Conservation (phyloP, 2,329 filamentous ascomycete genomes). For the Trichoderma lentiforme region DNA sequence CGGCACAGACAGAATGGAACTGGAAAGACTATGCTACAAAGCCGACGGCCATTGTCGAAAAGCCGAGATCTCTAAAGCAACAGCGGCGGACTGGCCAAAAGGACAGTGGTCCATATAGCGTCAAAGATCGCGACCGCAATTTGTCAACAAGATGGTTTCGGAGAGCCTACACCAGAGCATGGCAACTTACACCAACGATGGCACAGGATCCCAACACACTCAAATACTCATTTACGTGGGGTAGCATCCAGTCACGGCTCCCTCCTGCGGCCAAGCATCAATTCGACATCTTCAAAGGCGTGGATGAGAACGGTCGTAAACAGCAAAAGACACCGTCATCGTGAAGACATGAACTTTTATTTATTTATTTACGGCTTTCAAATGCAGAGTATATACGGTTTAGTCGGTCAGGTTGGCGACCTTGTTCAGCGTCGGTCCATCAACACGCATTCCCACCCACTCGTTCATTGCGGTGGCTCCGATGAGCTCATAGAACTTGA, state of each 20-base stretch:
- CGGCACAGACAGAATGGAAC: constrained; percentile 30
- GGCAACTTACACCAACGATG: constrained; percentile 45
- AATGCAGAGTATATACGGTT: background rate
- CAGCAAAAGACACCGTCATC: constrained; percentile 2
- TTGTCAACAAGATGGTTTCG: constrained; percentile 42
- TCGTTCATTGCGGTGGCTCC: constrained; percentile 66
- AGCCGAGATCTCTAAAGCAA: constrained; percentile 32
- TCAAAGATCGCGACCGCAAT: constrained; percentile 31
- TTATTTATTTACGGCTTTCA: background rate
- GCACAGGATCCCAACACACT: constrained; percentile 32
- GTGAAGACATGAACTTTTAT: background rate
- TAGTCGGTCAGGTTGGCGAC: constrained; percentile 48
- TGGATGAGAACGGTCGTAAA: constrained; percentile 32
- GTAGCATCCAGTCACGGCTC: constrained; percentile 29
- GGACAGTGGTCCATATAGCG: constrained; percentile 38
- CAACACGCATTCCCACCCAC: constrained; percentile 74
- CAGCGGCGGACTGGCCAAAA: constrained; percentile 35
- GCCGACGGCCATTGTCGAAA: constrained; percentile 40
- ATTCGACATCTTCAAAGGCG: constrained; percentile 47
- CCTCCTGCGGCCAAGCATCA: constrained; percentile 34
- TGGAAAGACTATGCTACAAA: constrained; percentile 43
- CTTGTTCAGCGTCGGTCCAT: constrained; percentile 61
- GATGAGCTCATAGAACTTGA: constrained; percentile 76
- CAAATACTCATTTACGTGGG: constrained; percentile 46
- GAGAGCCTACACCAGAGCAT: constrained; percentile 46